Conservation (phyloP, 2,329 filamentous ascomycete genomes). For the Fonsecaea nubica region DNA sequence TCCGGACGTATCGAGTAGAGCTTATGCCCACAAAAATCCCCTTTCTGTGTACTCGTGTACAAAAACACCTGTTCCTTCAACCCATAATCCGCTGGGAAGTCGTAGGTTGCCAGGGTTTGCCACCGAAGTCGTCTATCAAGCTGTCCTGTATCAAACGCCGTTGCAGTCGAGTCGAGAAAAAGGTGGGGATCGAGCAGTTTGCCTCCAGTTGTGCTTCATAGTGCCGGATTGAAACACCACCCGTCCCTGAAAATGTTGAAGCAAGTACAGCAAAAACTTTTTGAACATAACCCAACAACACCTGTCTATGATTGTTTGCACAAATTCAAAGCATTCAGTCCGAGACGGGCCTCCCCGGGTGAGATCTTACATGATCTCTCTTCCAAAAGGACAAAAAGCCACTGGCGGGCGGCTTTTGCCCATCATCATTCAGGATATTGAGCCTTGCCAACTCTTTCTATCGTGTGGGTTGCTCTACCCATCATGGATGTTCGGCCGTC, state of each 20-base stretch:
- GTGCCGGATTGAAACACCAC: background rate
- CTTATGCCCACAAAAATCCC: background rate
- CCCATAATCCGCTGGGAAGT: slow-evolving; percentile 10
- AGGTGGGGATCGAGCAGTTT: background rate
- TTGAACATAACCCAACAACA: slow-evolving; percentile 17
- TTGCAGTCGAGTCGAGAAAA: slow-evolving; percentile 10
- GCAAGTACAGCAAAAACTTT: slow-evolving; percentile 3
- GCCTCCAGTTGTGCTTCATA: background rate
- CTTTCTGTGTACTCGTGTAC: slow-evolving; percentile 7
- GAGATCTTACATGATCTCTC: background rate
- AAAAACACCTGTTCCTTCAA: slow-evolving; percentile 1
- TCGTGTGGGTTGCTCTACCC: slow-evolving; percentile 1
- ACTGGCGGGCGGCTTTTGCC: background rate
- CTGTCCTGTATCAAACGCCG: slow-evolving; percentile 15
- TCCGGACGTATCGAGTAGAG: background rate
- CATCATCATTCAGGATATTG: background rate
- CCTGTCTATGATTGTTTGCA: slow-evolving; percentile 20
- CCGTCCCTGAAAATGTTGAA: background rate
- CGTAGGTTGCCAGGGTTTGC: background rate
- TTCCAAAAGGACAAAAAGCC: background rate
- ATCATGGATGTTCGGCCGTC: slow-evolving; percentile 21
- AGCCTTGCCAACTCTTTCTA: background rate
- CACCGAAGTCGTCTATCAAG: slow-evolving; percentile 18
- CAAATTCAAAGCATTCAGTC: slow-evolving; percentile 5
- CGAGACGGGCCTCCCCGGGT: background rate